Percentiles rank a stretch among this genome's conserved stretches.
Evolutionary conservation across 2,329 filamentous ascomycete species (phyloP).

Genomic region (Lachnellula subtilissima): DNA sequence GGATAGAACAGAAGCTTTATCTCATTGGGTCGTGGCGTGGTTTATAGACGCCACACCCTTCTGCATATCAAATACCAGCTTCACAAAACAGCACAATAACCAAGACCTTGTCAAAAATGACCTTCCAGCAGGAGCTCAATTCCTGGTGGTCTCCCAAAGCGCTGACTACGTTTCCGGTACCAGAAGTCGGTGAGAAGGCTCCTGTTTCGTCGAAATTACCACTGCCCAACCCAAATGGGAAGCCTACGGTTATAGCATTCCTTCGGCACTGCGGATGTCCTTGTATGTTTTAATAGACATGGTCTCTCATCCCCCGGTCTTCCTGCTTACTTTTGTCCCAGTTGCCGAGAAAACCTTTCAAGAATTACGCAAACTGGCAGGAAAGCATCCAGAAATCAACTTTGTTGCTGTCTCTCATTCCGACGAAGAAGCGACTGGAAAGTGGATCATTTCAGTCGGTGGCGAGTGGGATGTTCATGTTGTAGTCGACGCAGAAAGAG

Average conservation of each 20-base stretch:
- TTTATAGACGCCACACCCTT: too few relatives aligned
- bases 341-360: conserved; percentile 61
- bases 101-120: conserved; percentile 19
- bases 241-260: conserved; percentile 60
- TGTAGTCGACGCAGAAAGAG: conserved; percentile 54
- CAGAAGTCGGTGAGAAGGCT: conserved; percentile 50
- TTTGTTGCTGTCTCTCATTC: conserved; percentile 63
- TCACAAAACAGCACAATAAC: too few relatives aligned
- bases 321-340: conserved; percentile 6
- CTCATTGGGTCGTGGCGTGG: too few relatives aligned
- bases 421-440: conserved; percentile 49
- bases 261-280: conserved; percentile 71
- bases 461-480: conserved; percentile 45
- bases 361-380: conserved; percentile 47
- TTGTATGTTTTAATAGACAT: conserved; percentile 43
- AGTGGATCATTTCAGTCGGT: conserved; percentile 25
- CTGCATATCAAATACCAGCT: not conserved
- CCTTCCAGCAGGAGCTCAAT: conserved; percentile 28
- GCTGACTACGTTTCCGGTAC: conserved; percentile 40
- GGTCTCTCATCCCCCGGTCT: not conserved
- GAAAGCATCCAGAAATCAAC: conserved; percentile 43
- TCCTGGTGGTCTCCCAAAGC: conserved; percentile 25
- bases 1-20: too few relatives aligned
- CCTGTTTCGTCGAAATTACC: conserved; percentile 49
- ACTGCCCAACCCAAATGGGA: conserved; percentile 45